These are phyloP conservation scores for Acanthamoeba culbertsoni DNA, from an alignment of 208 protist species.

Conservation along the genomic window DNA sequence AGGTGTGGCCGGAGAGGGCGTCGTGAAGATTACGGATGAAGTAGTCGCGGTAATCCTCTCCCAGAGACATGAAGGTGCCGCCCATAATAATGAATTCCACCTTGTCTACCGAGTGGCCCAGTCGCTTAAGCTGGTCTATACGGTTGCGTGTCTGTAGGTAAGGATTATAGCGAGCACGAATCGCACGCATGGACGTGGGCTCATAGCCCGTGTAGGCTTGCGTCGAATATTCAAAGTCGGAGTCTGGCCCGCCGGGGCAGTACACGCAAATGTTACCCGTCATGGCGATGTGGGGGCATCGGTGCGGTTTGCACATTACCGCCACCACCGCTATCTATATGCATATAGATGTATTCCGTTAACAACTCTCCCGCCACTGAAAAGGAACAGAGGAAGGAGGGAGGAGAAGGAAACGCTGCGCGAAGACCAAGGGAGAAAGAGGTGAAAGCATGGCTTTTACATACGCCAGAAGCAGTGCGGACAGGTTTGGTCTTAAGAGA, in stretches of 20 bases:
- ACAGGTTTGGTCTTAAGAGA: constrained; percentile 90
- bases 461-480: constrained; percentile 90
- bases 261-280: constrained; percentile 91
- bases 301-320: constrained; percentile 96
- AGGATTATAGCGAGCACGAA: constrained; percentile 92
- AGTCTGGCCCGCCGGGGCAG: constrained; percentile 93
- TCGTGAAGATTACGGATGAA: constrained; percentile 92
- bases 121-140: constrained; percentile 89
- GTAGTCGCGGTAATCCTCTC: constrained; percentile 91
- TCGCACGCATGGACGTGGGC: constrained; percentile 93
- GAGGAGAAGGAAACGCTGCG: background rate
- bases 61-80: constrained; percentile 98
- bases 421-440: background rate
- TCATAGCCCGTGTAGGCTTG: constrained; percentile 94
- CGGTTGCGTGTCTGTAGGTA: constrained; percentile 86
- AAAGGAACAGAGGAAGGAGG: background rate
- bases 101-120: constrained; percentile 90
- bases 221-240: constrained; percentile 94
- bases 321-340: constrained; percentile 87
- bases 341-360: too few relatives aligned
- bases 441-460: background rate
- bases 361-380: too few relatives aligned
- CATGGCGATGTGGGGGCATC: constrained; percentile 92
- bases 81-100: constrained; percentile 99
- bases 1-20: constrained; percentile 86